Evolutionary conservation across 768 basidiomycete genomes (phyloP).

Genomic region (Pulveroboletus sp.): DNA sequence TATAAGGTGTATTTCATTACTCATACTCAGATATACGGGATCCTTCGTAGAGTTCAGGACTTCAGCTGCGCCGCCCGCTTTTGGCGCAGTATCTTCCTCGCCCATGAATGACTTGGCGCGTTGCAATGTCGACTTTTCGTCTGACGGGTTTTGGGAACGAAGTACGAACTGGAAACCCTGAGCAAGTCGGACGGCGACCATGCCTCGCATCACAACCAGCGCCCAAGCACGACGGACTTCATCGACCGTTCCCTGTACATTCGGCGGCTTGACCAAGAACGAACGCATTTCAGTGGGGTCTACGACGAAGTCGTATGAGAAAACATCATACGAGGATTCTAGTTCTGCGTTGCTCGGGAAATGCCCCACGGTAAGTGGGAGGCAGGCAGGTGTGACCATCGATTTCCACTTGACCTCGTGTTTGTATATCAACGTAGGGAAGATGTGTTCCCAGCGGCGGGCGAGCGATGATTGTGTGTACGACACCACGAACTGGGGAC

Average conservation of each 20-base stretch:
- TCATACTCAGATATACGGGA: conserved; percentile 89
- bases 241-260: conserved; percentile 43
- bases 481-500: conserved; percentile 51
- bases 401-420: conserved; percentile 92
- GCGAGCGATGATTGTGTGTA: conserved; percentile 71
- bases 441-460: conserved; percentile 84
- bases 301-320: conserved; percentile 85
- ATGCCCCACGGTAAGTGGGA: conserved; percentile 88
- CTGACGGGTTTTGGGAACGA: conserved; percentile 33
- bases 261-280: conserved; percentile 73
- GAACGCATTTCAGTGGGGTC: conserved; percentile 81
- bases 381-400: conserved; percentile 77
- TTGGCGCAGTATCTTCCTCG: conserved; percentile 50
- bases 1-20: conserved; percentile 91
- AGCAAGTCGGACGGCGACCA: conserved; percentile 86
- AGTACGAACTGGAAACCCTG: conserved; percentile 95
- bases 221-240: conserved; percentile 69
- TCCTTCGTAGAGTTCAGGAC: conserved; percentile 55
- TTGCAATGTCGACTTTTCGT: conserved; percentile 36
- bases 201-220: conserved; percentile 80
- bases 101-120: conserved; percentile 54
- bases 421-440: conserved; percentile 66
- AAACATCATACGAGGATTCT: conserved; percentile 71
- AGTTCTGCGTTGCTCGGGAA: conserved; percentile 75
- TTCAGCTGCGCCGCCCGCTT: conserved; percentile 61